Evolutionary conservation across 2,329 filamentous ascomycete species (phyloP), one percentile per base, ranked within the genome.

Genomic region (Cordyceps sp.): DNA sequence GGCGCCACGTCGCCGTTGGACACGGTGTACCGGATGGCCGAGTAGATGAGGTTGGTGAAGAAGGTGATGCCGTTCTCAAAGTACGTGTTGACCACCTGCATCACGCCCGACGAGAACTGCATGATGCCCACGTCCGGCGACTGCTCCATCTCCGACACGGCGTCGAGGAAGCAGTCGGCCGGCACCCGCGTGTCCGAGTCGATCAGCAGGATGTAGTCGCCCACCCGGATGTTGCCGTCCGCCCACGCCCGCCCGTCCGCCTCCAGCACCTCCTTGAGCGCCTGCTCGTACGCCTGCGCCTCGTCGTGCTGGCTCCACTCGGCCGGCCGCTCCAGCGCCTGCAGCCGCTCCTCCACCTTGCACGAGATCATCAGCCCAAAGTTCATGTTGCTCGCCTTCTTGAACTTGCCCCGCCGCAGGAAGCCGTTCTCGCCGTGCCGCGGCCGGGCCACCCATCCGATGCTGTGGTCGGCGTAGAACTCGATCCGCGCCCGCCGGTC

Each of bases 201-300:
- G 46, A 84, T 79, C 37, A 86, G 45, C 10, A 57, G 46, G 37
- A 86, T 82, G 52, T 85, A 86, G 54, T 92, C 83, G 34, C 84
- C 84, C 16, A 92, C 62, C 32, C 83, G 80, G 42, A 93, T 78
- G 52, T 90, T 85, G 38, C 83, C 84, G 47, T 84, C 81, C 14
- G 82, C 82, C 78, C 78, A 81, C 19, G 78, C 78, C 19, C 76
- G 70, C 14, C 74, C 73, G 35, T 80, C 64, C 30, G 75, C 70
- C 29, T 74, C 66, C 24, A 86, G 62, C 14, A 78, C 69, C 36
- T 78, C 67, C 41, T 71, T 66, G 26, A 86, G 63, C 37, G 70
- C 64, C 44, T 62, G 53, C 50, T 76, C 67, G 45, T 84, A 84
- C 2, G 73, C 74, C 36, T 62, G 55, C 6, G 69, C 68, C 50